These are phyloP conservation scores for Cercospora zeae-maydis DNA, from an alignment of 2,329 filamentous ascomycete species.

Conservation along the genomic window DNA sequence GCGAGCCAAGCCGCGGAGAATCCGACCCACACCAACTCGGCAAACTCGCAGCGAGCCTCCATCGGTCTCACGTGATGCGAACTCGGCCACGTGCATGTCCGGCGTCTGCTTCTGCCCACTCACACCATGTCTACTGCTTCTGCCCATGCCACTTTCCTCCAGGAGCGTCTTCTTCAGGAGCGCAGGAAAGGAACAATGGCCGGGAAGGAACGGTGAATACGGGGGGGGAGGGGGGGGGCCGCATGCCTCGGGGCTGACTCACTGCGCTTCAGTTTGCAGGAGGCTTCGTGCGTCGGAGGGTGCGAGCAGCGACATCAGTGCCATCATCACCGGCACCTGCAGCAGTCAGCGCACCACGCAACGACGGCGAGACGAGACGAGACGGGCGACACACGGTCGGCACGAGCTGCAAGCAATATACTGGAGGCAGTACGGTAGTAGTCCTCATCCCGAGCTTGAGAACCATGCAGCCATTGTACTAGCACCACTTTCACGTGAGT, in stretches of 20 bases:
- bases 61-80: neutral
- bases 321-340: neutral
- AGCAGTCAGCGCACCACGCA: neutral
- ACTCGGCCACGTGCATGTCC: neutral
- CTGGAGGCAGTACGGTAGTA: too few relatives aligned
- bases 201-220: neutral
- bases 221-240: too few relatives aligned
- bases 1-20: slow-evolving; percentile 1
- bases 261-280: neutral
- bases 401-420: too few relatives aligned
- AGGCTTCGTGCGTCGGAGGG: neutral
- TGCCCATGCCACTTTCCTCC: too few relatives aligned
- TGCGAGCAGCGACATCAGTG: neutral
- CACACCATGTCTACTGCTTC: too few relatives aligned
- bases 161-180: too few relatives aligned
- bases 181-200: neutral
- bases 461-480: neutral
- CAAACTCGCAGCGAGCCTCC: neutral
- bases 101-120: too few relatives aligned
- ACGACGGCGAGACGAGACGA: neutral
- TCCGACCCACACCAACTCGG: neutral
- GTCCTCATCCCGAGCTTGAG: neutral
- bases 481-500: neutral
- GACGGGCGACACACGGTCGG: neutral
- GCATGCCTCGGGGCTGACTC: neutral